Base-by-base conservation (phyloP, 805 yeast genomes). In the Saturnispora gosingensis region DNA sequence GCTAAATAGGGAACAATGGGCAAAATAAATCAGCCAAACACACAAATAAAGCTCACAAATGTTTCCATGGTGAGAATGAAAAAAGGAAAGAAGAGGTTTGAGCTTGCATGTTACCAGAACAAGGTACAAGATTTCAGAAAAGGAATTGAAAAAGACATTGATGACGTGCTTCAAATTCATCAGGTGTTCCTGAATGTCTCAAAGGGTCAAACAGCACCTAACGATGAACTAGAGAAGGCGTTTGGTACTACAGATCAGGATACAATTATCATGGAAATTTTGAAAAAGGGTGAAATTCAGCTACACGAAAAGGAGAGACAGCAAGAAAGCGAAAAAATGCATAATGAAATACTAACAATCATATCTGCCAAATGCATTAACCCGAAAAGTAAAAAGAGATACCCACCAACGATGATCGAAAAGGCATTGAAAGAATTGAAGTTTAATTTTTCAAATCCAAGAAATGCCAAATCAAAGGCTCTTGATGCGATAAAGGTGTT, bases 161-260 rank as follows among this genome's bases (percentile, higher is more conserved):
- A 93, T 69, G 99, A 93, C 64, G 99, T 93, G 2, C 72, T 93
- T 36, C 99, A 93, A 66, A 88, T 93, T 49, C 96, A 89, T n/a
- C 96, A 86, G 66, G 95, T 93, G 1, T 93, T 93, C 61, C 65
- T 81, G 35, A 93, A 93, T 62, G 98, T 90, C 0, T 88, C 96
- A 15, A 93, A 93, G 63, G 99, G 99, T 2, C 88, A 82, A 56
- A 90, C 87, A 1, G 98, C 98, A 3, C 82, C 90, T 16, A 80
- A 85, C 58, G 96, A 88, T 9, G 97, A 91, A 53, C 71, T 93
- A 22, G 70, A 76, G 56, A 75, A 80, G 51, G 74, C 83, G 1
- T 91, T 93, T 64, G 89, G 85, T 1, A 77, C 88, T 0, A 80
- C 89, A 0, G 85, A 90, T 59, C 75, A 78, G 11, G 87, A 89